These are phyloP conservation scores for Neonectria faginata DNA, from an alignment of 2,329 filamentous ascomycete genomes.

Conservation along the genomic window DNA sequence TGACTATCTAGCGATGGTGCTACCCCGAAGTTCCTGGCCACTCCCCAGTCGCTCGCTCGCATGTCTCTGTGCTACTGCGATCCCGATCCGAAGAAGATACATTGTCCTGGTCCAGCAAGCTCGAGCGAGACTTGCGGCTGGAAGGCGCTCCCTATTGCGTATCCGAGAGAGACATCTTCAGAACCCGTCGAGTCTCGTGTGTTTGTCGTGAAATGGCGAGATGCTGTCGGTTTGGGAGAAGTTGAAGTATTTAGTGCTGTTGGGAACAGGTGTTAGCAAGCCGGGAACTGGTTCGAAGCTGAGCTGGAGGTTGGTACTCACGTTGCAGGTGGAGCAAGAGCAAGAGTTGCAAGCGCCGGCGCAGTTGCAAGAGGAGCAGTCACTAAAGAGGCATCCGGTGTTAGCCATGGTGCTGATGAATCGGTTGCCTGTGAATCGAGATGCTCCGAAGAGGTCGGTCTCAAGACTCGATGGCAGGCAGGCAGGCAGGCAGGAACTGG, in stretches of 20 bases:
- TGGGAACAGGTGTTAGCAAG: constrained; percentile 26
- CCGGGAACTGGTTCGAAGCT: neutral
- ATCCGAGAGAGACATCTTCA: constrained; percentile 26
- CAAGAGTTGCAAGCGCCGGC: constrained; percentile 39
- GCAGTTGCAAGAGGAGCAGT: constrained; percentile 43
- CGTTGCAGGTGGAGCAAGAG: constrained; percentile 43
- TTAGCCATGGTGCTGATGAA: constrained; percentile 3
- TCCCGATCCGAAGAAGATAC: constrained; percentile 25
- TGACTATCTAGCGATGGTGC: constrained; percentile 38
- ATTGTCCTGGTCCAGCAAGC: constrained; percentile 25
- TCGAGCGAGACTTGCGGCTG: constrained; percentile 21
- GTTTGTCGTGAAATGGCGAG: constrained; percentile 24
- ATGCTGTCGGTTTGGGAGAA: constrained; percentile 30
- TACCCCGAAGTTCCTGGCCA: constrained; percentile 37
- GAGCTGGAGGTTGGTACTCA: constrained; percentile 22
- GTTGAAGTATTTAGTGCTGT: constrained; percentile 44
- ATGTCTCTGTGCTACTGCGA: constrained; percentile 39
- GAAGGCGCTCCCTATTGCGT: constrained; percentile 25
- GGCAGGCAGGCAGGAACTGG: constrained; percentile 7
- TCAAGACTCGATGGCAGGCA: neutral
- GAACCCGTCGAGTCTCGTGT: constrained; percentile 19
- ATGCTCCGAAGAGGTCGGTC: constrained; percentile 13
- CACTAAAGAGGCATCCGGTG: constrained; percentile 1
- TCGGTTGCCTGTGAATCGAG: neutral
- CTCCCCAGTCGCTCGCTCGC: constrained; percentile 34